Evolutionary conservation across 768 basidiomycete species (phyloP).

Genomic region (Exsudoporus frostii): DNA sequence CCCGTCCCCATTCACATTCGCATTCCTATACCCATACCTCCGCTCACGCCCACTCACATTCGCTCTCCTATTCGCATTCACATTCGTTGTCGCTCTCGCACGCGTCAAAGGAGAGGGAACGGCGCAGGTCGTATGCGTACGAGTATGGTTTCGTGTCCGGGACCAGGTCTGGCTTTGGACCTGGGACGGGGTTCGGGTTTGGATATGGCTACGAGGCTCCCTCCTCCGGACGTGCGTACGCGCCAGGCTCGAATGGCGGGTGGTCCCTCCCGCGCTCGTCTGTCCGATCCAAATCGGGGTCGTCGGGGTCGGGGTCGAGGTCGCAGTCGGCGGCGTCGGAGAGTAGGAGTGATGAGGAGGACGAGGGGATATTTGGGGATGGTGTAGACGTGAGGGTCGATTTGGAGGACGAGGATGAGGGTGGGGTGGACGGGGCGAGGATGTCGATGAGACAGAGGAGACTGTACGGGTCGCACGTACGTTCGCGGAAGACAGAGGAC

Average conservation of each 20-base stretch:
- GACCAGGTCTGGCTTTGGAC: not conserved
- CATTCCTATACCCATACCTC: not conserved
- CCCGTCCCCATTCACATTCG: not conserved
- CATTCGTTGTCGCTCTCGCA: conserved; percentile 2
- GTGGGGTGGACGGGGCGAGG: not conserved
- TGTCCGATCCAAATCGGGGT: conserved; percentile 39
- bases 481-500: conserved; percentile 3
- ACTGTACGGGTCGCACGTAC: not conserved
- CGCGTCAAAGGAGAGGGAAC: conserved; percentile 1
- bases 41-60: not conserved
- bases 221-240: conserved; percentile 1
- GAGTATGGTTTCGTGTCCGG: conserved; percentile 5
- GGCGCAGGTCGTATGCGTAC: conserved; percentile 14
- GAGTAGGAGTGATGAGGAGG: conserved; percentile 37
- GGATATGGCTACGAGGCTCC: not conserved
- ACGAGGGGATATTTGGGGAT: conserved; percentile 1
- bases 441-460: not conserved
- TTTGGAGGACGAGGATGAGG: not conserved
- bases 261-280: conserved; percentile 60
- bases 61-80: conserved; percentile 3
- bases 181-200: not conserved
- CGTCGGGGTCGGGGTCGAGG: conserved; percentile 32
- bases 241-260: conserved; percentile 34
- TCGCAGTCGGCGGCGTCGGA: conserved; percentile 35
- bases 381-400: not conserved